These are phyloP conservation scores for Coffea canephora DNA, from an alignment of 257 asterid species.

Conservation along the genomic window DNA sequence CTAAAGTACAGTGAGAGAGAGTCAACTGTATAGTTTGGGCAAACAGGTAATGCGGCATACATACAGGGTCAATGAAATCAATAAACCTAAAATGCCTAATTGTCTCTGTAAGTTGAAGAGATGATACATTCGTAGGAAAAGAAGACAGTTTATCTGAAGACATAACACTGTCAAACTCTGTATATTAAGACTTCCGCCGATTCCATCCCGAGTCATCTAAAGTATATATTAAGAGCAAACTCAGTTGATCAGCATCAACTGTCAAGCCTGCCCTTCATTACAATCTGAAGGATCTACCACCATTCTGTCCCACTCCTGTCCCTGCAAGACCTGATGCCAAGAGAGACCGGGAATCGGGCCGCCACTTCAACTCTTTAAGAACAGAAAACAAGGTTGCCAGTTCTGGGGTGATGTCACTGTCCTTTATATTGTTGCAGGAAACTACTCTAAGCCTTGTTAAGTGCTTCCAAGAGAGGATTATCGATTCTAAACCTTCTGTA, in stretches of 20 bases:
- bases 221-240: background rate
- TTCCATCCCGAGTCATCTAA: background rate
- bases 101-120: conserved; percentile 4
- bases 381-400: conserved; percentile 67
- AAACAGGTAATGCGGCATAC: background rate
- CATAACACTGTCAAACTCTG: background rate
- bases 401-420: conserved; percentile 80
- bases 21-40: conserved; percentile 1
- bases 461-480: conserved; percentile 76
- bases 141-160: background rate
- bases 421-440: conserved; percentile 79
- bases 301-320: conserved; percentile 84
- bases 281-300: conserved; percentile 68
- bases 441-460: conserved; percentile 74
- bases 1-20: conserved; percentile 4
- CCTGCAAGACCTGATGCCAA: conserved; percentile 67
- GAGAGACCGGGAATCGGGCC: conserved; percentile 75
- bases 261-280: conserved; percentile 30
- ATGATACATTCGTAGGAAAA: background rate
- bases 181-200: background rate
- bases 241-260: background rate
- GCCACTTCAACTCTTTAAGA: conserved; percentile 87
- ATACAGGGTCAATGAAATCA: background rate
- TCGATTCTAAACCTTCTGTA: conserved; percentile 71
- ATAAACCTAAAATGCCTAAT: conserved; percentile 15